Base-by-base conservation (phyloP, 305 asterid species). In the Withania somnifera region DNA sequence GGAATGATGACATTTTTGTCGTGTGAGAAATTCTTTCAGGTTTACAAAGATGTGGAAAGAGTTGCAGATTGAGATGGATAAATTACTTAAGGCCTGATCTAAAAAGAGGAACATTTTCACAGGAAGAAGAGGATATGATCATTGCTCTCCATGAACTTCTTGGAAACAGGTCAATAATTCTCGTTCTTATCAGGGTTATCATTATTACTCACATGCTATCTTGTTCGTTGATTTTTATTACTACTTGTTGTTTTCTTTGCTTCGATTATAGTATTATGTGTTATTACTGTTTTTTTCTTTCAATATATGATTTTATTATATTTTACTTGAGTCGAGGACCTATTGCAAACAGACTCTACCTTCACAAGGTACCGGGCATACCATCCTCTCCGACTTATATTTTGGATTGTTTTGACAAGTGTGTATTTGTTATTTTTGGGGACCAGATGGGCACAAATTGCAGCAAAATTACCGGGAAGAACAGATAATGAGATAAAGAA, bases 401-500 rank as follows among this genome's bases (percentile, higher is more conserved):
- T 36, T 57, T 34, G 2, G 77, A 32, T 38, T 68, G 32, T n/a
- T 38, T 40, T 68, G 34, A 68, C 77, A 40, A n/a, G 47, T 34
- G 28, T 66, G n/a, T 19, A 4, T 68, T 68, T 68, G 11, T 11
- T 15, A 6, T 22, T 14, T 7, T 19, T 71, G 22, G 10, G 45
- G 22, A 81, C 84, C 89, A 94, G 98, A 86, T 93, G 98, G 98
- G 97, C 98, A 67, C 96, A 93, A 86, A 93, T 94, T 42, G 97
- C 98, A 42, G 86, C 93, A 42, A 94, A 92, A 13, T 81, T 95
- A 64, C 98, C 95, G 0, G 97, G 97, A 36, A 93, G 98, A 89
- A 94, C 98, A 42, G 98, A 94, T 26, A 94, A 94, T 14, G 98
- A 93, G 92, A 92, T 95, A 22, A 94, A 95, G 86, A 95, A 95